These are phyloP conservation scores for Starmera pachycereana DNA, from an alignment of 805 yeast species.

Conservation along the genomic window DNA sequence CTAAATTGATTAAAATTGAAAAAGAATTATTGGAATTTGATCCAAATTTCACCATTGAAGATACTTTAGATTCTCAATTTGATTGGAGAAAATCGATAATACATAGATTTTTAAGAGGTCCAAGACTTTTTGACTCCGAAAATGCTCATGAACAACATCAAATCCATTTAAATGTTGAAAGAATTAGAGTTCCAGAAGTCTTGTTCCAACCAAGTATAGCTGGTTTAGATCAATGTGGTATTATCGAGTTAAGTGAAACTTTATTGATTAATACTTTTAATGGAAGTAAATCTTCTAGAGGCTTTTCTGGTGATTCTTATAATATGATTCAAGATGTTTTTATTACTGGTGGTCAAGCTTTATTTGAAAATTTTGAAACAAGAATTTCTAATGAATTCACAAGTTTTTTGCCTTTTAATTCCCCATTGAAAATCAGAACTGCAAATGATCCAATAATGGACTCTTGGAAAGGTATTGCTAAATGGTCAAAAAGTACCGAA, in stretches of 20 bases:
- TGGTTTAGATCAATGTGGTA: slow-evolving; percentile 93
- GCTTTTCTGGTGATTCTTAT: slow-evolving; percentile 43
- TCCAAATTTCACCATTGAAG: slow-evolving; percentile 78
- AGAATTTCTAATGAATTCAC: slow-evolving; percentile 65
- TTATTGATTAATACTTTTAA: slow-evolving; percentile 51
- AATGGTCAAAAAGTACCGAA: slow-evolving; percentile 49
- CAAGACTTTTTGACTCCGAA: slow-evolving; percentile 75
- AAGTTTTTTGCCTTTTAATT: slow-evolving; percentile 57
- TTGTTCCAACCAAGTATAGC: slow-evolving; percentile 88
- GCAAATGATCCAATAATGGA: slow-evolving; percentile 68
- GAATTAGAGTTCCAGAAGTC: slow-evolving; percentile 88
- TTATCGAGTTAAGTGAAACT: slow-evolving; percentile 67
- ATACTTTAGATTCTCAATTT: slow-evolving; percentile 67
- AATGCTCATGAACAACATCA: slow-evolving; percentile 83
- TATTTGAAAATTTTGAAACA: slow-evolving; percentile 51
- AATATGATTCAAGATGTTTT: slow-evolving; percentile 55
- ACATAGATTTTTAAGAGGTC: slow-evolving; percentile 85
- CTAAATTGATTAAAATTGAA: slow-evolving; percentile 51
- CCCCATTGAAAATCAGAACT: slow-evolving; percentile 46
- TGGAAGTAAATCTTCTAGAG: slow-evolving; percentile 41
- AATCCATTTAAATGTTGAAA: slow-evolving; percentile 80
- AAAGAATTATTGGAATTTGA: slow-evolving; percentile 71
- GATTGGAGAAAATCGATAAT: slow-evolving; percentile 78
- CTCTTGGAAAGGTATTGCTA: slow-evolving; percentile 92
- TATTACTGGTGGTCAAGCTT: slow-evolving; percentile 78